These are phyloP conservation scores for Anthracocystis walkeri DNA, from an alignment of 1,284 basidiomycete species.

Conservation along the genomic window DNA sequence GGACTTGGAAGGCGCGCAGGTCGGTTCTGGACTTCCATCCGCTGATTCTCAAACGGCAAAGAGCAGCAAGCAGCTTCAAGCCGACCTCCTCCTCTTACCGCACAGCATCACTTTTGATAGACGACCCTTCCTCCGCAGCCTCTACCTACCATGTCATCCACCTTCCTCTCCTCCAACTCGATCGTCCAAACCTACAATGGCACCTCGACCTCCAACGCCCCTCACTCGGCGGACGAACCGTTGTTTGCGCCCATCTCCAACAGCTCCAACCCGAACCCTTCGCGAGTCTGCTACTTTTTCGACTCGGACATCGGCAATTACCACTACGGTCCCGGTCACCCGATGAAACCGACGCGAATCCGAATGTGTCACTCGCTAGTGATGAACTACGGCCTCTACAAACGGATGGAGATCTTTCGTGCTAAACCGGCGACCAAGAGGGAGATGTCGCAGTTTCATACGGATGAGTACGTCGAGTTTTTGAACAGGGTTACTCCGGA, in stretches of 20 bases:
- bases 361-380: conserved; percentile 99
- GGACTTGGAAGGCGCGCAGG: too few relatives aligned
- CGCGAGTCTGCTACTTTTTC: conserved; percentile 71
- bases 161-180: conserved; percentile 47
- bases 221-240: conserved; percentile 29
- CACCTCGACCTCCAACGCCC: conserved; percentile 17
- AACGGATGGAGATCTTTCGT: conserved; percentile 74
- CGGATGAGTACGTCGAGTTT: conserved; percentile 93
- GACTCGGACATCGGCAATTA: conserved; percentile 98
- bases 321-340: conserved; percentile 95
- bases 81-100: too few relatives aligned
- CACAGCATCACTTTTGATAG: too few relatives aligned
- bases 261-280: conserved; percentile 43
- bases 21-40: too few relatives aligned
- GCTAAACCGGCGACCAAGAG: conserved; percentile 99
- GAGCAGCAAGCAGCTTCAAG: too few relatives aligned
- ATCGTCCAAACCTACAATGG: conserved; percentile 39
- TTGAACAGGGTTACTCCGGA: conserved; percentile 84
- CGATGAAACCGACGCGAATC: conserved; percentile 75
- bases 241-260: conserved; percentile 56
- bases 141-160: conserved; percentile 44
- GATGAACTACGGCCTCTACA: conserved; percentile 92
- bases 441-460: conserved; percentile 95
- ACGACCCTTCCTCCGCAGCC: background rate
- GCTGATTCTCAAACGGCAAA: too few relatives aligned